A percentile compares a stretch with the other conserved stretches of the same genome.
phyloP scores from a whole-genome alignment of 306 rosid genomes.

The Medicago truncatula region MtrunA17r5.0-ANR NC_053049.1:38603501-38604000 shows the following conservation, averaged over 20 bases:
- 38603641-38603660: slow-evolving; percentile 61
- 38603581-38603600: slow-evolving; percentile 64
- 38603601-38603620: slow-evolving; percentile 72
- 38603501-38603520: slow-evolving; percentile 71
- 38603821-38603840: slow-evolving; percentile 70
- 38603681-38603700: slow-evolving; percentile 76
- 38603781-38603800: slow-evolving; percentile 93
- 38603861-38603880: slow-evolving; percentile 44
- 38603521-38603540: slow-evolving; percentile 86
- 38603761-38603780: slow-evolving; percentile 65
- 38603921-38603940: slow-evolving; percentile 62
- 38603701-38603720: slow-evolving; percentile 73
- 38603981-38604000: slow-evolving; percentile 55
- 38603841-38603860: slow-evolving; percentile 49
- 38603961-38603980: slow-evolving; percentile 69
- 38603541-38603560: slow-evolving; percentile 81
- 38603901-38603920: slow-evolving; percentile 48
- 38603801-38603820: slow-evolving; percentile 93
- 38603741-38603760: slow-evolving; percentile 81
- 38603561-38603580: slow-evolving; percentile 81
- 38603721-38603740: slow-evolving; percentile 86
- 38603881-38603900: slow-evolving; percentile 51
- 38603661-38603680: slow-evolving; percentile 95
- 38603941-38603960: slow-evolving; percentile 61
- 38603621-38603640: slow-evolving; percentile 91